These are phyloP conservation scores for Typha latifolia DNA, from an alignment of 176 grass and related monocot species.

Conservation along the genomic window DNA sequence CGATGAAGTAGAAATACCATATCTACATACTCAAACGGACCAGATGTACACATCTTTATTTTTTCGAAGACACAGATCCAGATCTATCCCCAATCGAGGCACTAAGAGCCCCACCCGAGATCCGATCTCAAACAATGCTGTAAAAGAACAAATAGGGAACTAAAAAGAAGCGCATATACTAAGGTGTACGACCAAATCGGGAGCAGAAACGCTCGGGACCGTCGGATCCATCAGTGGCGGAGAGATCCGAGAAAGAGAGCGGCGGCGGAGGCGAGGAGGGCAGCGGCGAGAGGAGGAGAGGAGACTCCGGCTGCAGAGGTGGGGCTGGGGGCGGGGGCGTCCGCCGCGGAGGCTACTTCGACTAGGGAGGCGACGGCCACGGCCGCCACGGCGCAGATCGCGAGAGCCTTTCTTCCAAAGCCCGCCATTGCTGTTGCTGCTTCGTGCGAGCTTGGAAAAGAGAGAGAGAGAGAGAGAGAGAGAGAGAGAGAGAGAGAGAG, in stretches of 20 bases:
- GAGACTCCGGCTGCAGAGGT: conserved; percentile 30
- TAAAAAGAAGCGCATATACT: background rate
- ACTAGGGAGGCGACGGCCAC: conserved; percentile 30
- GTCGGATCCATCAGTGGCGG: conserved; percentile 28
- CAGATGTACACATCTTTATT: background rate
- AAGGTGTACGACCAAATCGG: background rate
- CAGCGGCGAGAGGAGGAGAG: conserved; percentile 29
- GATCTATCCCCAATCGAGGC: background rate
- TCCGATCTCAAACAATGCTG: conserved; percentile 6
- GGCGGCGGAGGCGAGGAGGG: conserved; percentile 50
- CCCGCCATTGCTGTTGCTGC: background rate
- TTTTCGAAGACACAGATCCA: background rate
- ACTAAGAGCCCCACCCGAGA: background rate
- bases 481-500: background rate
- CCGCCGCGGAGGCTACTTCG: conserved; percentile 34
- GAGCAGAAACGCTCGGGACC: conserved; percentile 1
- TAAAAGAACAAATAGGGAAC: background rate
- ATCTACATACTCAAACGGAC: background rate
- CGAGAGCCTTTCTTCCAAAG: background rate
- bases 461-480: background rate
- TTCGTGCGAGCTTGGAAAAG: background rate
- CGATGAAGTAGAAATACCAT: background rate
- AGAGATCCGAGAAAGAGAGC: conserved; percentile 43
- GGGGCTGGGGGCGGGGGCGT: conserved; percentile 63
- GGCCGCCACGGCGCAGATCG: conserved; percentile 3